These are phyloP conservation scores for Populus hybrid DNA, from an alignment of 441 rosid species.

Conservation along the genomic window DNA sequence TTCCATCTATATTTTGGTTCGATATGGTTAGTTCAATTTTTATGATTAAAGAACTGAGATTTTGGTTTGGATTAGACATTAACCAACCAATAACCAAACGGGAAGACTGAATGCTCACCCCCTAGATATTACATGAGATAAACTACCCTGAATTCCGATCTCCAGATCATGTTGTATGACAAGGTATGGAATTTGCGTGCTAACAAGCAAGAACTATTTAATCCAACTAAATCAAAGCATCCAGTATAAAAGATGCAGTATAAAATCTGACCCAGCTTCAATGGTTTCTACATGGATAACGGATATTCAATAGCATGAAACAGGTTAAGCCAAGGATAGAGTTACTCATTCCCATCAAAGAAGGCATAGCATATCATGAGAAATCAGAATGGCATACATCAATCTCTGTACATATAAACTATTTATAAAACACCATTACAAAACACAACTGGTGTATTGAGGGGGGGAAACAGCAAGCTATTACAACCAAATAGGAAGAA, in stretches of 20 bases:
- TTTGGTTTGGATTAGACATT: background rate
- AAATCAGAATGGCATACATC: background rate
- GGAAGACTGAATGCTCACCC: background rate
- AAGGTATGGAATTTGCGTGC: background rate
- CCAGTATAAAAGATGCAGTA: background rate
- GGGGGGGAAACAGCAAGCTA: background rate
- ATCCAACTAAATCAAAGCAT: background rate
- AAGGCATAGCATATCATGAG: background rate
- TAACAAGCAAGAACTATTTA: background rate
- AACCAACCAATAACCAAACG: background rate
- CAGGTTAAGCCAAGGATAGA: background rate
- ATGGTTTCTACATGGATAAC: background rate
- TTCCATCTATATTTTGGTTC: background rate
- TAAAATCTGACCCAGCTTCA: background rate
- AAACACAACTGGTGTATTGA: background rate
- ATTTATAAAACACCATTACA: background rate
- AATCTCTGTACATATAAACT: background rate
- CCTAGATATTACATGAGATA: background rate
- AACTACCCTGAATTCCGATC: background rate
- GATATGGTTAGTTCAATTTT: background rate
- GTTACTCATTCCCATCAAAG: background rate
- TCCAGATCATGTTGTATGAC: background rate
- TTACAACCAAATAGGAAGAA: conserved; percentile 10
- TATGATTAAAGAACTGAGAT: background rate
- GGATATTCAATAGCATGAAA: background rate